A percentile compares a stretch with the other conserved stretches of the same genome.
Evolutionary conservation across 768 basidiomycete genomes (phyloP).

Genomic region (Mycena leptocephala): DNA sequence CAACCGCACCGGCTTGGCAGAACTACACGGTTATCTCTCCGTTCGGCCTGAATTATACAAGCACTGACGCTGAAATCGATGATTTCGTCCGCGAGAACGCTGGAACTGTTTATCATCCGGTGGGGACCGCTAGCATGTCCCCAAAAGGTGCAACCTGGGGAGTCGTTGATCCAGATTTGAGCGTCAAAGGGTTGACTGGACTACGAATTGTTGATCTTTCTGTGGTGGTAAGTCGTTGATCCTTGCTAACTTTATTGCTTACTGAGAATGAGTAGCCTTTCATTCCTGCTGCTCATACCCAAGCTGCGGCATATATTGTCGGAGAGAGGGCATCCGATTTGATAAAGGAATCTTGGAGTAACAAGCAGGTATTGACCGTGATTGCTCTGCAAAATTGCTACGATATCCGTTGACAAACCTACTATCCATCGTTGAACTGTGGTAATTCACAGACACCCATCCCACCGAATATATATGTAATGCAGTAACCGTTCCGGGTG

Average conservation of each 20-base stretch:
- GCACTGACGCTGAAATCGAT: constrained; percentile 37
- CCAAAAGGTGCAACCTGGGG: constrained; percentile 43
- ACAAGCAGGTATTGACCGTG: no score
- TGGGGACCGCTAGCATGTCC: constrained; percentile 49
- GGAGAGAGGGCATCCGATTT: constrained; percentile 46
- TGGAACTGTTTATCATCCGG: not conserved
- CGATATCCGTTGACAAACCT: no score
- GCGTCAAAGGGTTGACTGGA: constrained; percentile 52
- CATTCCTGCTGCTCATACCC: constrained; percentile 43
- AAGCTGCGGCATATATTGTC: constrained; percentile 41
- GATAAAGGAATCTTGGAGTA: constrained; percentile 39
- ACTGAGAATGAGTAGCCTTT: constrained; percentile 38
- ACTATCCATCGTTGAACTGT: no score
- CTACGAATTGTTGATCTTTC: constrained; percentile 58
- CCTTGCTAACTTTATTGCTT: not conserved
- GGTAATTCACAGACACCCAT: no score
- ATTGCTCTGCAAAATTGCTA: no score
- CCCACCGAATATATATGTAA: no score
- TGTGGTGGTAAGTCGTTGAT: constrained; percentile 41
- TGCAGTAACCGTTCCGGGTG: no score
- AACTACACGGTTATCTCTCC: no score
- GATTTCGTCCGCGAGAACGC: constrained; percentile 28
- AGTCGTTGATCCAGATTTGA: constrained; percentile 51
- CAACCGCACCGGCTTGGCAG: constrained; percentile 37
- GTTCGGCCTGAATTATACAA: not conserved